Conservation (phyloP, 495 filamentous ascomycete genomes). For the Penicillium arizonense region DNA sequence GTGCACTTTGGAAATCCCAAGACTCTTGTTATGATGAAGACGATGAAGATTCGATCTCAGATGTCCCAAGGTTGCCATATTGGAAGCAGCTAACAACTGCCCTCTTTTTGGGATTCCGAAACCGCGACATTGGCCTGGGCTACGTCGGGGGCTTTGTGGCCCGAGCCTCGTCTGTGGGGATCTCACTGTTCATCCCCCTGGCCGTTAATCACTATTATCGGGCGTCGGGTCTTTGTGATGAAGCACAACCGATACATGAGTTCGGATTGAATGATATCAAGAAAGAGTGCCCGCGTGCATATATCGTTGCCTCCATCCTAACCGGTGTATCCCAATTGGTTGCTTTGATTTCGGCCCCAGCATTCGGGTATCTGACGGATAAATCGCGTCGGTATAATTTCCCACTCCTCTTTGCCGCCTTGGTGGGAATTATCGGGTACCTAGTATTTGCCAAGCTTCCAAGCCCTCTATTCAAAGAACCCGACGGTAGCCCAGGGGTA, state of each 20-base stretch:
- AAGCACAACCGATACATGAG: conserved; percentile 50
- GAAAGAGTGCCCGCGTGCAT: conserved; percentile 76
- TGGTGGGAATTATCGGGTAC: conserved; percentile 75
- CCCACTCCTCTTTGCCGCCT: conserved; percentile 69
- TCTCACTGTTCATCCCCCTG: conserved; percentile 90
- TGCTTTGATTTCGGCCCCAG: conserved; percentile 78
- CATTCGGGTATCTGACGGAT: conserved; percentile 79
- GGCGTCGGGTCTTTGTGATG: conserved; percentile 71
- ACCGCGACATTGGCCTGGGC: conserved; percentile 75
- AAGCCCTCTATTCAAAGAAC: conserved; percentile 63
- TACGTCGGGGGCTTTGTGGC: conserved; percentile 96
- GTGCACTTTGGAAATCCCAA: conserved; percentile 32
- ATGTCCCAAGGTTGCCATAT: conserved; percentile 22
- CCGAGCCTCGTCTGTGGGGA: conserved; percentile 90
- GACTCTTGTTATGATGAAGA: not conserved
- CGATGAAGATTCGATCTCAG: not conserved
- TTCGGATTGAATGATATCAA: conserved; percentile 64
- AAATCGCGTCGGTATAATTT: conserved; percentile 60
- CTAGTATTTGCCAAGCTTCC: conserved; percentile 63
- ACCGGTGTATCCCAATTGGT: conserved; percentile 86
- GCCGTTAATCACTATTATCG: conserved; percentile 90
- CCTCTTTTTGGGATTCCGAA: conserved; percentile 67
- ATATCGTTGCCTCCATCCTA: conserved; percentile 77
- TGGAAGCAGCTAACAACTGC: conserved; percentile 57
- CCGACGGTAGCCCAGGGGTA: conserved; percentile 59